Evolutionary conservation across 2,329 filamentous ascomycete genomes (phyloP), one percentile per base, ranked within the genome.

Genomic region (Arthroderma sp.): DNA sequence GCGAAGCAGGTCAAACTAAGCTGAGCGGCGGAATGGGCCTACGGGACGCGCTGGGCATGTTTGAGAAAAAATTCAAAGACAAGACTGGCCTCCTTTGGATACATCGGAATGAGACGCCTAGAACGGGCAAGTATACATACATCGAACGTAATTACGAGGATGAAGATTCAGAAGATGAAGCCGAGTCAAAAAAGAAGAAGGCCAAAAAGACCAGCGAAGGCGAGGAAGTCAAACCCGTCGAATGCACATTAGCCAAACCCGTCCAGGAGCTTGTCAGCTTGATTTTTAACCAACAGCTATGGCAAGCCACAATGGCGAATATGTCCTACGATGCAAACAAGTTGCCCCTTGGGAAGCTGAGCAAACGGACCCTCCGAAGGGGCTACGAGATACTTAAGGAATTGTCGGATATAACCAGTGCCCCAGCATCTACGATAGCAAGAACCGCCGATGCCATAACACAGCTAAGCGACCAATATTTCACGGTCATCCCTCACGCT

Each of bases 281-380:
- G 51, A 93, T 94, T 48, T 94, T 94, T 70, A 88, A 93, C 60
- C 72, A 77, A 46, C 60, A 79, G 22, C 80, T 81, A 57, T 86
- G 93, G 61, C 69, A 75, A 22, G 72, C 72, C 15, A 75, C 63
- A 1, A 59, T 71, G 57, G 59, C 57, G 1, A 56, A 58, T 4
- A 61, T 71, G 55, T 59, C 61, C 1, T 71, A 71, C 42, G 66
- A 71, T 40, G 63, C 62, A 1, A 58, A 81, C 50, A 93, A 93
- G 61, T 68, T 94, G 36, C 86, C 86, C 0, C 68, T 94, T 1
- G 87, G 86, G 4, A 93, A 91, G 58, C 72, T 94, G 27, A 85
- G 83, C 69, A 86, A 88, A 55, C 66, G 73, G 8, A 91, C 84
- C 15, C 81, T 94, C 52, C 74, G 71, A 29, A 72, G 74, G 9